Percentiles rank a stretch among this genome's conserved stretches.
Evolutionary conservation across 2,329 filamentous ascomycete species (phyloP).

Genomic region (Helotiales sp.): DNA sequence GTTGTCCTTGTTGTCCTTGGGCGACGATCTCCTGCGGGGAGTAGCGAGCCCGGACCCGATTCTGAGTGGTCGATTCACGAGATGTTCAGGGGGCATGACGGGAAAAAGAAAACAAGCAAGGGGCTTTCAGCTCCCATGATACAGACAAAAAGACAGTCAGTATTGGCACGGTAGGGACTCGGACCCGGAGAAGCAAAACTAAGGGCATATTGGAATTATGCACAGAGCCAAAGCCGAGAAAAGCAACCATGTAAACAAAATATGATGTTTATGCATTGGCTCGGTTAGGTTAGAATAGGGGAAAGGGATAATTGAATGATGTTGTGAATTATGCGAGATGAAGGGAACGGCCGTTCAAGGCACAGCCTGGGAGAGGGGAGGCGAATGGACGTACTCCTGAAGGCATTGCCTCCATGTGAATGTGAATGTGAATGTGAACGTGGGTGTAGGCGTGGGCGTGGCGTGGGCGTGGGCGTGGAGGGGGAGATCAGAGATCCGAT

Average conservation of each 20-base stretch:
- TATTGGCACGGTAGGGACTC: not conserved
- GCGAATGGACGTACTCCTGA: no score
- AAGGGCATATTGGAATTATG: not conserved
- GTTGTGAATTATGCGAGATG: not conserved
- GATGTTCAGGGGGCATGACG: not conserved
- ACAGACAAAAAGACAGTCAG: no score
- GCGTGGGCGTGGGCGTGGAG: no score
- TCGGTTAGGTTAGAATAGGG: not conserved
- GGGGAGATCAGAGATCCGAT: no score
- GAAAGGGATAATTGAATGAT: not conserved
- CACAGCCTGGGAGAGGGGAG: no score
- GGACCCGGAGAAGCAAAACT: not conserved
- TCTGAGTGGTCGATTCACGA: conserved; percentile 3
- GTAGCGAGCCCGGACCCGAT: not conserved
- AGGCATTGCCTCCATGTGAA: no score
- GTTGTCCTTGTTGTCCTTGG: not conserved
- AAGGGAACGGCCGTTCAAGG: no score
- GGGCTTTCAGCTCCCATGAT: conserved; percentile 7
- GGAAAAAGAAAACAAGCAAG: conserved; percentile 6
- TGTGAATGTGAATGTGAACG: no score
- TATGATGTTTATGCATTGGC: not conserved
- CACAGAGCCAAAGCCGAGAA: not conserved
- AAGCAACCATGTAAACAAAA: not conserved
- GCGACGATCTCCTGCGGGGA: conserved; percentile 7
- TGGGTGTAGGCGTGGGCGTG: no score